Evolutionary conservation across 2,329 filamentous ascomycete species (phyloP), one percentile per base, ranked within the genome.

Genomic region (Cercospora sp.): DNA sequence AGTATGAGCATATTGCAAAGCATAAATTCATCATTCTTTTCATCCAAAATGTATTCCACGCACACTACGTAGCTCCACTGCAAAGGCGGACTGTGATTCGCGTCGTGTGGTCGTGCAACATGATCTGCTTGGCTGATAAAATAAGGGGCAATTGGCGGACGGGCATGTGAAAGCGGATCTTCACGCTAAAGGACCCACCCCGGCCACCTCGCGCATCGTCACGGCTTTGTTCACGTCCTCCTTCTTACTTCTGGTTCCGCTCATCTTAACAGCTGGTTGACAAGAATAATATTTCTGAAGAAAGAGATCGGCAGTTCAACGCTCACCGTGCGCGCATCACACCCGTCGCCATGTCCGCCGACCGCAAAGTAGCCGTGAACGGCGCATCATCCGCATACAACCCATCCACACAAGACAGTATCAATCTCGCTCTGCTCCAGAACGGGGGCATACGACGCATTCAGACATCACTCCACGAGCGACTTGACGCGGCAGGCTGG

Each of bases 401-500:
- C 69, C 75, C 77, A 3, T 68, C 76, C 63, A 71, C 81, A 2
- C 81, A 82, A 75, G 76, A 77, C 66, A 69, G 77, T 48, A 79
- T 84, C 75, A 82, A 81, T 68, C 74, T 78, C 53, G 80, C 82
- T 51, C 83, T 88, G 48, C 80, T 82, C 60, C 76, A 79, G 20
- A 76, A 82, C 69, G 79, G 80, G 73, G 82, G 84, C 64, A 84
- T 89, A 71, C 82, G 83, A 73, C 83, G 84, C 74, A 85, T 90
- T 53, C 86, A 88, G 74, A 73, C 79, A 42, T 81, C 83, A 1
- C 81, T 89, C 28, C 80, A 84, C 67, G 82, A 86, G 73, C 82
- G 84, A 23, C 82, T 89, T 10, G 84, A 87, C 73, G 82, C 85
- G 63, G 78, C 81, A n/a, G 87, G 87, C 72, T 90, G 87, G 87